These are phyloP conservation scores for Tulasnella calospora DNA, from an alignment of 768 basidiomycete genomes.

Conservation along the genomic window DNA sequence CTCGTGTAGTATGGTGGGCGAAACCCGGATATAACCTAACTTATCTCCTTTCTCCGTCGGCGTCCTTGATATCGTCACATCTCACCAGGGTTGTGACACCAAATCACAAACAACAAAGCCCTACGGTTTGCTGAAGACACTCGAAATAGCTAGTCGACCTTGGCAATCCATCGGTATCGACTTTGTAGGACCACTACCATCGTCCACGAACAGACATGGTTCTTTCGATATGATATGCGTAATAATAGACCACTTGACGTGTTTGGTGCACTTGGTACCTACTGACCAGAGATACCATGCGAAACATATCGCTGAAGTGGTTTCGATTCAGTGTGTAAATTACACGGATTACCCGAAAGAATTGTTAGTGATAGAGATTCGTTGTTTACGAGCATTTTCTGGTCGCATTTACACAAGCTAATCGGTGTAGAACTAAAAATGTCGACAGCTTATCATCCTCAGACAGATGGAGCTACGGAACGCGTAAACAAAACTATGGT, in stretches of 20 bases:
- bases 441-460: slow-evolving; percentile 33
- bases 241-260: slow-evolving; percentile 34
- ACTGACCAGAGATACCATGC: slow-evolving; percentile 31
- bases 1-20: no score
- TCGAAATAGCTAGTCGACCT: background rate
- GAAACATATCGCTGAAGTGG: slow-evolving; percentile 30
- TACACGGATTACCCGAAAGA: slow-evolving; percentile 31
- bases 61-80: no score
- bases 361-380: slow-evolving; percentile 34
- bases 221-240: slow-evolving; percentile 35
- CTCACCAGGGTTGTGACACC: no score
- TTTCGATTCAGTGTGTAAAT: slow-evolving; percentile 29
- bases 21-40: no score
- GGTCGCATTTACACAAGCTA: slow-evolving; percentile 26
- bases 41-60: no score
- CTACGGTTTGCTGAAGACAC: slow-evolving; percentile 21
- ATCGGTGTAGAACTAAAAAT: slow-evolving; percentile 28
- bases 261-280: slow-evolving; percentile 33
- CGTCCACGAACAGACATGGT: slow-evolving; percentile 28
- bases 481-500: slow-evolving; percentile 28
- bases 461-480: slow-evolving; percentile 33
- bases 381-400: slow-evolving; percentile 32
- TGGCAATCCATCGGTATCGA: slow-evolving; percentile 25
- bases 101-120: slow-evolving; percentile 1
- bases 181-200: slow-evolving; percentile 23